These are phyloP conservation scores for Psophocarpus tetragonolobus DNA, from an alignment of 306 rosid species.

Conservation along the genomic window DNA sequence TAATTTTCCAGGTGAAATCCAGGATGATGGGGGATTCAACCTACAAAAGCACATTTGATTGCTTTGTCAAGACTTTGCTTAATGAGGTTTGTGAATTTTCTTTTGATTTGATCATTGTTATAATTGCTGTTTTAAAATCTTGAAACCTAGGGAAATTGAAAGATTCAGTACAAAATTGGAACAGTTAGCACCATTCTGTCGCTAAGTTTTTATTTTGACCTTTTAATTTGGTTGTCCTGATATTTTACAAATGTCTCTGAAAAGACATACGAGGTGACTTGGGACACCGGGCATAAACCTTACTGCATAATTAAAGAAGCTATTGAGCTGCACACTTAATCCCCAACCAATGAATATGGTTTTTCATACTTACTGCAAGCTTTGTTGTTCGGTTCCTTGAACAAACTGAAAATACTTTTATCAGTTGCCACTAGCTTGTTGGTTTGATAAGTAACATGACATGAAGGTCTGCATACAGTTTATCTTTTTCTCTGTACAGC, in stretches of 20 bases:
- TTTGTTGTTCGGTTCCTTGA: slow-evolving; percentile 12
- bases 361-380: background rate
- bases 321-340: background rate
- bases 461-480: background rate
- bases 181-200: background rate
- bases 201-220: background rate
- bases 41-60: slow-evolving; percentile 86
- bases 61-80: slow-evolving; percentile 81
- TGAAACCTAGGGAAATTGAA: slow-evolving; percentile 2
- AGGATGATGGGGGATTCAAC: slow-evolving; percentile 99
- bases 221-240: slow-evolving; percentile 8
- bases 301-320: slow-evolving; percentile 12
- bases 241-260: background rate
- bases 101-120: slow-evolving; percentile 27
- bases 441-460: slow-evolving; percentile 1
- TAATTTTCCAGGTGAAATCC: slow-evolving; percentile 79
- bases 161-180: background rate
- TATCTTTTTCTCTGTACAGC: background rate
- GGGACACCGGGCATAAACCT: background rate
- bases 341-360: background rate
- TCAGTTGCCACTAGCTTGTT: slow-evolving; percentile 4
- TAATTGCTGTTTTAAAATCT: slow-evolving; percentile 22
- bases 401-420: background rate
- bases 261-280: slow-evolving; percentile 11
- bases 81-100: slow-evolving; percentile 68